Evolutionary conservation across 202 grass and related monocot species (phyloP), one percentile per base, ranked within the genome.

Genomic region (Zoysia matrella): DNA sequence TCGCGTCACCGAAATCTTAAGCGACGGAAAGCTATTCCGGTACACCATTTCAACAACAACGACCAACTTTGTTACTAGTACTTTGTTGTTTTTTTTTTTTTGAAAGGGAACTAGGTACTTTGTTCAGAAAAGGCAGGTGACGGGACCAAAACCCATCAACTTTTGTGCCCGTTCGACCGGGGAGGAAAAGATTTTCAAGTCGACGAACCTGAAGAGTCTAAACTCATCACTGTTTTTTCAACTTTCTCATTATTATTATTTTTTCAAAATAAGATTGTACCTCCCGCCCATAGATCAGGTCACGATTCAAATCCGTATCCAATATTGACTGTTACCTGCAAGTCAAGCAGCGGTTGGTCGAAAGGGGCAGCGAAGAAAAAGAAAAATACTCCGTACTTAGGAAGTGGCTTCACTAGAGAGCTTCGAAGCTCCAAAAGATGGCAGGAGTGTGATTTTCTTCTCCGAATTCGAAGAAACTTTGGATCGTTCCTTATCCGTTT

Each of bases 1-100:
- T 60, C 13, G 65, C 73, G 58, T 84, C 65, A 71, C 8, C 55
- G 46, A 44, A 42, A 30, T 64, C 71, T 60, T 39, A 68, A 68
- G 63, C 72, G 49, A 60, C 1, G 52, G 67, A 75, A 83, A 67
- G 52, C 18, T 4, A 16, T 13, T 58, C 2, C 30, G 30, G 30
- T 13, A 6, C 56, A 15, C 52, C 52, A 52, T 46, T 68, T 69
- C 53, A 39, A n/a, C 63, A 12, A n/a, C 71, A 7, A 80, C 48
- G 53, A 86, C 30, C 30, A 1, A 36, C 30, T 36, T 36, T 36
- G 30, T 36, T 36, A 36, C 30, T 36, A 36, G 30, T 36, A 36
- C 30, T 36, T 36, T 36, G 30, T 36, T 36, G 0, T 1, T 36
- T 36, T 36, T 36, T 36, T 36, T 36, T 36, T 22, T 22, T 22